Base-by-base conservation (phyloP, 768 basidiomycete species). In the Mrakia blollopis region DNA sequence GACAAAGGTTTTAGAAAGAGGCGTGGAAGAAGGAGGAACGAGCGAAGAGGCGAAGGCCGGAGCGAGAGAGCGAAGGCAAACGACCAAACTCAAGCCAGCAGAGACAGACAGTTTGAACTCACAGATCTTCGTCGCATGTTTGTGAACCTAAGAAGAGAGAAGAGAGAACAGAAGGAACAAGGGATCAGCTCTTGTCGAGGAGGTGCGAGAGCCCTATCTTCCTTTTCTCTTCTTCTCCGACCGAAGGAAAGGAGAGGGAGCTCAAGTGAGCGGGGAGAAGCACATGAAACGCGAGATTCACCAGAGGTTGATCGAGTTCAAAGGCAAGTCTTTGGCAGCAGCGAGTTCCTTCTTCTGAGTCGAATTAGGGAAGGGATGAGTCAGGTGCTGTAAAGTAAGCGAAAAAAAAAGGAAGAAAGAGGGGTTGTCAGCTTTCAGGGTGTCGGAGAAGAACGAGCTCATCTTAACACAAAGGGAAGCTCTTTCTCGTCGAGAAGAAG, bases 51-150 rank as follows among this genome's bases (percentile, higher is more conserved):
- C 3, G 67, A 37, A 68, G 39, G 23, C 35, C 5, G 44, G 37
- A 61, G 50, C 28, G 37, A 37, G 52, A 5, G 8, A 18, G 37
- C 23, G 67, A 39, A 47, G 41, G n/a, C 35, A 50, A 50, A 50
- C 47, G 47, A 50, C 47, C 47, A 50, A 50, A 44, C 67, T 25
- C 41, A 5, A 37, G 8, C 14, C 10, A 57, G 18, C 30, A 35
- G 18, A 50, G 47, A 21, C 14, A 50, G 18, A 18, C 21, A 50
- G n/a, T n/a, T n/a, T n/a, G n/a, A 18, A 63, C 73, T 23, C 10
- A 74, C 73, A 32, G 44, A 44, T 30, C 68, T n/a, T 9, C 68
- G 65, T 9, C 75, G 47, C 52, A 75, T 75, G 74, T 75, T 76
- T 9, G 60, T 70, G 28, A 74, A 37, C 73, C 73, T 74, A 28